A percentile compares a stretch with the other conserved stretches of the same genome.
phyloP scores from a whole-genome alignment of 495 filamentous ascomycete genomes.

The Annulohypoxylon stygium region DNA sequence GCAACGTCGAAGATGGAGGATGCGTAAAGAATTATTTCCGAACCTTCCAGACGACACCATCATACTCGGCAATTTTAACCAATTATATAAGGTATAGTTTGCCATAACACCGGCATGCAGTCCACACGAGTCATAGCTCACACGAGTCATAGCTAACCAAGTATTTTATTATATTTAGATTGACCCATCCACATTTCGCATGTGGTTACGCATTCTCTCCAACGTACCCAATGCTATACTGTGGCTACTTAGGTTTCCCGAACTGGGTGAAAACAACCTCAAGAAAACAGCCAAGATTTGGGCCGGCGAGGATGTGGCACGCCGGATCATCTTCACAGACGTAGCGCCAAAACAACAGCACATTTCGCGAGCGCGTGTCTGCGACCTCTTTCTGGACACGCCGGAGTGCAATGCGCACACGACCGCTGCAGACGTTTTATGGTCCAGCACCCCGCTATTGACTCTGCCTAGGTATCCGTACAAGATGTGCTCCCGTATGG shows the following conservation, averaged over 20 bases:
- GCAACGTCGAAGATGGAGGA: conserved; percentile 84
- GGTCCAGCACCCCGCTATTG: conserved; percentile 93
- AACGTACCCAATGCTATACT: conserved; percentile 87
- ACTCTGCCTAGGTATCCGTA: conserved; percentile 95
- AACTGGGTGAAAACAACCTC: conserved; percentile 89
- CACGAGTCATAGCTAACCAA: conserved; percentile 18
- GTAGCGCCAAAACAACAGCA: conserved; percentile 96
- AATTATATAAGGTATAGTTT: conserved; percentile 91
- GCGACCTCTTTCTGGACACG: conserved; percentile 96
- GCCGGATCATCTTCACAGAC: conserved; percentile 95
- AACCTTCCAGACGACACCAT: conserved; percentile 83
- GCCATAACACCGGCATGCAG: not conserved
- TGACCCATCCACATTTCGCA: conserved; percentile 95
- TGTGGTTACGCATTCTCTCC: conserved; percentile 95
- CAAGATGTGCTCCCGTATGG: conserved; percentile 99
- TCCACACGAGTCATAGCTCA: not conserved
- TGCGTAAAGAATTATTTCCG: conserved; percentile 96
- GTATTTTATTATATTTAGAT: conserved; percentile 69
- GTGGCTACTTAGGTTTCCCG: conserved; percentile 97
- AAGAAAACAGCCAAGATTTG: conserved; percentile 82
- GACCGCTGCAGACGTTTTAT: conserved; percentile 94
- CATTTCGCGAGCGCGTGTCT: conserved; percentile 89
- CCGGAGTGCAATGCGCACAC: conserved; percentile 99
- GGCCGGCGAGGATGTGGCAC: conserved; percentile 88
- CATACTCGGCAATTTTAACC: conserved; percentile 98